A percentile compares a stretch with the other conserved stretches of the same genome.
Conservation (phyloP, 768 basidiomycete genomes). For the Tephrocybe sp. region DNA sequence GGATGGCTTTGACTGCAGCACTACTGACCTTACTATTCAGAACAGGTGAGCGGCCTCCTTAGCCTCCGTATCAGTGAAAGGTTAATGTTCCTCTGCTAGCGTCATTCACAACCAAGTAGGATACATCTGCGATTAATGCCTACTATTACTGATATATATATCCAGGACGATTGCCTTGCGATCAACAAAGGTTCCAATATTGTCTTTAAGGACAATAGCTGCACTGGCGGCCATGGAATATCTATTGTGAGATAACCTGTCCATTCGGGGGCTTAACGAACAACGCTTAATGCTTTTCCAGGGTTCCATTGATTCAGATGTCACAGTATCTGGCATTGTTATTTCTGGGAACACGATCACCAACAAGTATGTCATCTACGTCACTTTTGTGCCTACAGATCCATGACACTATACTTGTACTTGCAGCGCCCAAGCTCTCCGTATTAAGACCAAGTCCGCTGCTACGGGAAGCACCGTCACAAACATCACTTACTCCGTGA, state of each 20-base stretch:
- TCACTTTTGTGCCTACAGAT: neutral
- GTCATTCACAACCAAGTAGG: constrained; percentile 33
- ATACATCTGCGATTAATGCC: neutral
- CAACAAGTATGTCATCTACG: constrained; percentile 39
- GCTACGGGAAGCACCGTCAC: constrained; percentile 46
- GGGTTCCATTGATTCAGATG: constrained; percentile 53
- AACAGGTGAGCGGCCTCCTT: constrained; percentile 31
- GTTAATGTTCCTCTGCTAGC: constrained; percentile 13
- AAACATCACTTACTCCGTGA: constrained; percentile 47
- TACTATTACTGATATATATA: neutral
- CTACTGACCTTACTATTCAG: constrained; percentile 34
- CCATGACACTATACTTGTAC: constrained; percentile 2
- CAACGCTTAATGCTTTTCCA: constrained; percentile 31
- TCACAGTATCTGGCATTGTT: constrained; percentile 41
- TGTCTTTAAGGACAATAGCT: constrained; percentile 47
- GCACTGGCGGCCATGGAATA: constrained; percentile 62
- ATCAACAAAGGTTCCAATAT: constrained; percentile 43
- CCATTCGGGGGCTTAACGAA: constrained; percentile 14
- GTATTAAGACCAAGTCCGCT: constrained; percentile 54
- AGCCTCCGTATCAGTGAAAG: neutral
- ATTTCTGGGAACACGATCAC: constrained; percentile 52
- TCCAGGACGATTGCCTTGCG: constrained; percentile 61
- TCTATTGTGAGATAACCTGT: constrained; percentile 45
- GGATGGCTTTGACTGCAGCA: constrained; percentile 46
- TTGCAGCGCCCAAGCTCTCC: constrained; percentile 53